A percentile compares a stretch with the other conserved stretches of the same genome.
phyloP scores from a whole-genome alignment of 306 rosid species.

The Casuarina equisetifolia region DNA sequence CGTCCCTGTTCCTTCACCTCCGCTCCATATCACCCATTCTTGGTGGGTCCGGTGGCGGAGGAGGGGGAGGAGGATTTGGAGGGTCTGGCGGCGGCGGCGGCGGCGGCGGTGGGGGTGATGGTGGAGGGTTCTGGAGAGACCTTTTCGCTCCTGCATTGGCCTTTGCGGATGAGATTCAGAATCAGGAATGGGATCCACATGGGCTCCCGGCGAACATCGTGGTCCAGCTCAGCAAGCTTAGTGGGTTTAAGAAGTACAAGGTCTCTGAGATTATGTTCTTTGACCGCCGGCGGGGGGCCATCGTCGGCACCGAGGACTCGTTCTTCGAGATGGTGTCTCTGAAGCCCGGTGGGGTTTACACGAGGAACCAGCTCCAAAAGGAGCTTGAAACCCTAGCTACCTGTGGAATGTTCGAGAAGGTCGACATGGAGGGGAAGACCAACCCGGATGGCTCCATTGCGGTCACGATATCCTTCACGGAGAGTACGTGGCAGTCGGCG shows the following conservation, averaged over 20 bases:
- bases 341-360: slow-evolving; percentile 72
- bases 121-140: slow-evolving; percentile 58
- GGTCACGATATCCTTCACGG: slow-evolving; percentile 63
- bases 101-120: slow-evolving; percentile 38
- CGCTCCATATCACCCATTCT: slow-evolving; percentile 15
- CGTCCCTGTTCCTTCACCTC: slow-evolving; percentile 47
- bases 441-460: slow-evolving; percentile 76
- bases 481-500: slow-evolving; percentile 90
- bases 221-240: slow-evolving; percentile 75
- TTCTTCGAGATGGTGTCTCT: slow-evolving; percentile 91
- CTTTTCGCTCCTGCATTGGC: slow-evolving; percentile 52
- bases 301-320: slow-evolving; percentile 75
- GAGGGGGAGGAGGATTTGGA: slow-evolving; percentile 16
- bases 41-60: slow-evolving; percentile 23
- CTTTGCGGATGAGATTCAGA: slow-evolving; percentile 65
- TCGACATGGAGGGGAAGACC: slow-evolving; percentile 86
- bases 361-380: slow-evolving; percentile 83
- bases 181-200: slow-evolving; percentile 82
- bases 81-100: slow-evolving; percentile 35
- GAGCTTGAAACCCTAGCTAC: slow-evolving; percentile 76
- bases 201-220: slow-evolving; percentile 84
- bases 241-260: slow-evolving; percentile 85
- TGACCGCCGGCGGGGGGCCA: slow-evolving; percentile 55
- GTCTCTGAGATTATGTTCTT: slow-evolving; percentile 72
- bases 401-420: slow-evolving; percentile 98